Conservation (phyloP, 108 stramenopile genomes). For the Chaetoceros tenuissimus region DNA sequence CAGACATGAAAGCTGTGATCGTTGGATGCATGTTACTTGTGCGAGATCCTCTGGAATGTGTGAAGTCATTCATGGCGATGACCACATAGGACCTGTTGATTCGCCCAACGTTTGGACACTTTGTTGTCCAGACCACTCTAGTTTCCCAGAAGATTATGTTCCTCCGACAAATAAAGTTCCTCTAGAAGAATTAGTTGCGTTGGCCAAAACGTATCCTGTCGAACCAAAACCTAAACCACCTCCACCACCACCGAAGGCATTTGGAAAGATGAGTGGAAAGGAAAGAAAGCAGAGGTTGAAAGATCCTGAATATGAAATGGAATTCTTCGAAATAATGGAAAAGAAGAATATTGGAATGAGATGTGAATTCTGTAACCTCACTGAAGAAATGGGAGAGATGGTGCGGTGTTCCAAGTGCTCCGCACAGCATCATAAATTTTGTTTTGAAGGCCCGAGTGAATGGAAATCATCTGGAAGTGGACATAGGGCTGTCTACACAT, state of each 20-base stretch:
- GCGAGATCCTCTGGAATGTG: conserved; percentile 66
- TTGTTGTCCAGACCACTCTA: conserved; percentile 66
- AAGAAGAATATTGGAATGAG: conserved; percentile 38
- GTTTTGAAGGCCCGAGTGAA: conserved; percentile 35
- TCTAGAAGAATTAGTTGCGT: conserved; percentile 35
- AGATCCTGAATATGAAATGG: conserved; percentile 42
- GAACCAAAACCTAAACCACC: conserved; percentile 42
- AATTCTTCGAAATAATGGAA: conserved; percentile 36
- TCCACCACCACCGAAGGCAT: conserved; percentile 41
- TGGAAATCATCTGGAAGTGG: conserved; percentile 8
- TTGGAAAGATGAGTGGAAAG: conserved; percentile 46
- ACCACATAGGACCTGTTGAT: conserved; percentile 47
- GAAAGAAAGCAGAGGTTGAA: conserved; percentile 41
- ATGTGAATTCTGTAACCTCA: conserved; percentile 54
- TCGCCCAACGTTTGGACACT: conserved; percentile 58
- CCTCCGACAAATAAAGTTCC: conserved; percentile 29
- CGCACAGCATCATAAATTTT: conserved; percentile 36
- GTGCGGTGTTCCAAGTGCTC: conserved; percentile 44
- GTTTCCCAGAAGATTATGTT: conserved; percentile 12
- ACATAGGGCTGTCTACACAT: conserved; percentile 23
- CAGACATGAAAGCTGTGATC: conserved; percentile 46
- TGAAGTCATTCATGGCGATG: conserved; percentile 77
- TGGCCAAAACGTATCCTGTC: conserved; percentile 63
- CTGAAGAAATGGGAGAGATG: conserved; percentile 23
- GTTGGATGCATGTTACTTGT: conserved; percentile 74